These are phyloP conservation scores for Volvox africanus DNA, from an alignment of 139 green algal species.

Conservation along the genomic window DNA sequence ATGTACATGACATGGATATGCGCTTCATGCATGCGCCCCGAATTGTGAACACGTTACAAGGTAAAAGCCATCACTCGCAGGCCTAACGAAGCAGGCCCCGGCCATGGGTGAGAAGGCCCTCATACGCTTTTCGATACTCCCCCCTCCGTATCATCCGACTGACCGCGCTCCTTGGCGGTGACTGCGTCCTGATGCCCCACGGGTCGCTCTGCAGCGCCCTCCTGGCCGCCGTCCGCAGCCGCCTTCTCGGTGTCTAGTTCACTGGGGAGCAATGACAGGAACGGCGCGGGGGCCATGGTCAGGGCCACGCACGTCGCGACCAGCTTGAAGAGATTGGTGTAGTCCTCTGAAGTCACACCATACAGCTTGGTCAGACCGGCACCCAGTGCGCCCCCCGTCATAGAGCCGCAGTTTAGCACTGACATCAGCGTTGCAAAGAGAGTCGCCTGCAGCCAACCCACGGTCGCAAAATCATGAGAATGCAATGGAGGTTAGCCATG, in stretches of 20 bases:
- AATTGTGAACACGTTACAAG: too few species aligned
- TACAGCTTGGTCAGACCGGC: slow-evolving; percentile 78
- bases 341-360: slow-evolving; percentile 80
- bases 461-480: too few species aligned
- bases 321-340: slow-evolving; percentile 63
- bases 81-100: too few species aligned
- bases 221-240: background rate
- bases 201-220: background rate
- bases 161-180: background rate
- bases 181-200: background rate
- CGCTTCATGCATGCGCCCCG: too few species aligned
- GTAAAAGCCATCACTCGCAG: too few species aligned
- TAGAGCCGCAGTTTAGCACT: slow-evolving; percentile 88
- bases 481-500: too few species aligned
- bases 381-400: slow-evolving; percentile 34
- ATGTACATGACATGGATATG: too few species aligned
- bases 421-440: slow-evolving; percentile 98
- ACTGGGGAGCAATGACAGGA: slow-evolving; percentile 62
- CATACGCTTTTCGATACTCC: too few species aligned
- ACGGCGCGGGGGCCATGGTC: slow-evolving; percentile 62
- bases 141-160: too few species aligned
- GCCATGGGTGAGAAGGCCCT: too few species aligned
- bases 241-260: slow-evolving; percentile 48
- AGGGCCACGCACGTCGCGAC: slow-evolving; percentile 40
- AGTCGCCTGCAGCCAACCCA: slow-evolving; percentile 71